Percentiles rank a stretch among this genome's conserved stretches.
These are phyloP conservation scores for Neophaeococcomyces mojaviensis DNA, from an alignment of 2,329 filamentous ascomycete species.

Conservation along the genomic window DNA sequence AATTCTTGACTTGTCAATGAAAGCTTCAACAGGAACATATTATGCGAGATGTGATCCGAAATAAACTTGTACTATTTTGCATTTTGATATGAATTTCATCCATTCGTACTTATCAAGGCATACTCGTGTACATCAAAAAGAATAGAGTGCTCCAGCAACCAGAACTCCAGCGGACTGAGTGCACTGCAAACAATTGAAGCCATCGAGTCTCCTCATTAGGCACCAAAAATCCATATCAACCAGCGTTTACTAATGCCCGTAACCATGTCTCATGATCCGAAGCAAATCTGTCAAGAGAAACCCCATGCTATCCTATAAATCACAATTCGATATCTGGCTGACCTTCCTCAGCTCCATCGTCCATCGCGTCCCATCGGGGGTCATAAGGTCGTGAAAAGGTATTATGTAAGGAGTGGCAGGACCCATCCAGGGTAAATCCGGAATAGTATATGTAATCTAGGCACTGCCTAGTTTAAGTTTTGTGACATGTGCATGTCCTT, in stretches of 20 bases:
- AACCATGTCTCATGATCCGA: no score
- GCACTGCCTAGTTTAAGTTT: slow-evolving; percentile 2
- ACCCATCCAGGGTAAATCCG: neutral
- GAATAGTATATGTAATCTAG: slow-evolving; percentile 1
- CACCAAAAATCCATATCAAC: slow-evolving; percentile 1
- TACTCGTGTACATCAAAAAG: neutral
- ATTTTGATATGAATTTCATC: neutral
- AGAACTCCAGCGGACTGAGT: neutral
- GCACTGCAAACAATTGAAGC: neutral
- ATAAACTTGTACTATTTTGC: no score
- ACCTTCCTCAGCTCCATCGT: slow-evolving; percentile 4
- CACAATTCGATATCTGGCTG: slow-evolving; percentile 4
- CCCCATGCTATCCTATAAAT: slow-evolving; percentile 4
- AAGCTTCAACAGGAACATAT: no score
- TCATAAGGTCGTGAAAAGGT: slow-evolving; percentile 8
- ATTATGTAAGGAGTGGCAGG: slow-evolving; percentile 10
- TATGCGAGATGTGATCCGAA: no score
- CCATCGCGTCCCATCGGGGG: neutral
- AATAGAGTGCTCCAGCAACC: neutral
- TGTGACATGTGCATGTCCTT: neutral
- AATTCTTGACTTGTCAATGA: no score
- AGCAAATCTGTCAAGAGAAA: neutral
- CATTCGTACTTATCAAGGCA: neutral
- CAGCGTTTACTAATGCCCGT: neutral
- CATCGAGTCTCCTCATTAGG: neutral